Evolutionary conservation across 768 basidiomycete species (phyloP).

Genomic region (Collybiopsis confluens): DNA sequence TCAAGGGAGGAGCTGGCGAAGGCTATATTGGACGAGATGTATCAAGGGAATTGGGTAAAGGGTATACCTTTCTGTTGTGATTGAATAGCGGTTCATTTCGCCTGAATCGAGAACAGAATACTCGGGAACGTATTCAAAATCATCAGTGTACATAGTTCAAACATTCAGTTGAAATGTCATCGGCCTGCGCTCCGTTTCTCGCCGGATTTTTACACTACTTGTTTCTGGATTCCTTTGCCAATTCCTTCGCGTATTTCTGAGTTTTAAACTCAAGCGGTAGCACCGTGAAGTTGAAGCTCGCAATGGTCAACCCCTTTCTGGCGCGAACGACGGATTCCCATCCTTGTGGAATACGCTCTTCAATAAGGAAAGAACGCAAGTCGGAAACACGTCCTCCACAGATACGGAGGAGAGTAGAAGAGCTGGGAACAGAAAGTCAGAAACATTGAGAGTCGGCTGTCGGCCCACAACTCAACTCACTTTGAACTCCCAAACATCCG

Average conservation of each 20-base stretch:
- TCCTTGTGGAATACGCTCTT: slow-evolving; percentile 66
- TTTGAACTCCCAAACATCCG: slow-evolving; percentile 65
- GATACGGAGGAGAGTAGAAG: slow-evolving; percentile 58
- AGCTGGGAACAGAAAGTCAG: slow-evolving; percentile 28
- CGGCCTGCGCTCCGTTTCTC: too few species aligned
- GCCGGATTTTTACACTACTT: too few species aligned
- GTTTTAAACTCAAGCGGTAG: slow-evolving; percentile 34
- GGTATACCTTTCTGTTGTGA: slow-evolving; percentile 1
- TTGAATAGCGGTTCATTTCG: background rate
- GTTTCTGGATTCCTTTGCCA: background rate
- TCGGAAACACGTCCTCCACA: slow-evolving; percentile 63
- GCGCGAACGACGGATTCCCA: slow-evolving; percentile 64
- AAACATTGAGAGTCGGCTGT: background rate
- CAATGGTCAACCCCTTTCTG: slow-evolving; percentile 56
- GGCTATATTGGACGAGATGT: background rate
- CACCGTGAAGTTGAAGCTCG: slow-evolving; percentile 47
- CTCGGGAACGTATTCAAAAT: too few species aligned
- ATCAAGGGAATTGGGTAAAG: background rate
- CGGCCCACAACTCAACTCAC: slow-evolving; percentile 37
- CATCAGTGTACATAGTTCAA: too few species aligned
- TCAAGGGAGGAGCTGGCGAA: slow-evolving; percentile 1
- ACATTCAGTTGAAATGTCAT: too few species aligned
- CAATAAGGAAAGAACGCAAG: slow-evolving; percentile 49
- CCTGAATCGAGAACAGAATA: too few species aligned
- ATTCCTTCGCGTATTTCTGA: background rate